Evolutionary conservation across 2,329 filamentous ascomycete genomes (phyloP).

Genomic region (Dothiorella sarmentorum): DNA sequence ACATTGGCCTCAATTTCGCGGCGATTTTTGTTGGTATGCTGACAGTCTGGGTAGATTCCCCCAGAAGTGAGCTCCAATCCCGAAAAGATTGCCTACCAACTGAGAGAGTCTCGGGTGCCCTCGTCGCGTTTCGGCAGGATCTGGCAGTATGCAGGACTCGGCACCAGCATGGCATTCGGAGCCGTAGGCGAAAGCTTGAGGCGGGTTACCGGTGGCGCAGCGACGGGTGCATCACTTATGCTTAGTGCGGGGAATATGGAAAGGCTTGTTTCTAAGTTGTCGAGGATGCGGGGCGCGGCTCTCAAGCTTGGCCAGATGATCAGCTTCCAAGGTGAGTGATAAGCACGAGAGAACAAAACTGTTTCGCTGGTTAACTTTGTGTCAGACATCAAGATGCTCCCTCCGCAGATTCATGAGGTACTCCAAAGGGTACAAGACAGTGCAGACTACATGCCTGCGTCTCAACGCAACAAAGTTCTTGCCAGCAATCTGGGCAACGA

Average conservation of each 20-base stretch:
- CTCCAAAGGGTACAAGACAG: slow-evolving; percentile 92
- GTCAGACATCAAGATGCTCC: slow-evolving; percentile 87
- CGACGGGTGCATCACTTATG: slow-evolving; percentile 68
- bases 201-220: slow-evolving; percentile 66
- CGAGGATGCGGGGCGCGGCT: slow-evolving; percentile 94
- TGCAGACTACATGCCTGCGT: slow-evolving; percentile 96
- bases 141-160: slow-evolving; percentile 93
- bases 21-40: slow-evolving; percentile 40
- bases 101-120: slow-evolving; percentile 87
- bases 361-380: slow-evolving; percentile 6
- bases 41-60: slow-evolving; percentile 41
- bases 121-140: slow-evolving; percentile 81
- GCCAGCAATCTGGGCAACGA: slow-evolving; percentile 71
- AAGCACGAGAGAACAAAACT: neutral
- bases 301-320: slow-evolving; percentile 97
- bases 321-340: slow-evolving; percentile 70
- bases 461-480: slow-evolving; percentile 84
- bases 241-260: slow-evolving; percentile 90
- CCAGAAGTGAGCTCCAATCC: slow-evolving; percentile 27
- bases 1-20: slow-evolving; percentile 6
- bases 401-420: slow-evolving; percentile 80
- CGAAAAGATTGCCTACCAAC: slow-evolving; percentile 55
- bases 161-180: slow-evolving; percentile 92
- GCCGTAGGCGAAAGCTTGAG: slow-evolving; percentile 82
- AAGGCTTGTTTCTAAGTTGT: slow-evolving; percentile 85